Evolutionary conservation across 805 yeast genomes (phyloP).

Genomic region (Candida silvatica): DNA sequence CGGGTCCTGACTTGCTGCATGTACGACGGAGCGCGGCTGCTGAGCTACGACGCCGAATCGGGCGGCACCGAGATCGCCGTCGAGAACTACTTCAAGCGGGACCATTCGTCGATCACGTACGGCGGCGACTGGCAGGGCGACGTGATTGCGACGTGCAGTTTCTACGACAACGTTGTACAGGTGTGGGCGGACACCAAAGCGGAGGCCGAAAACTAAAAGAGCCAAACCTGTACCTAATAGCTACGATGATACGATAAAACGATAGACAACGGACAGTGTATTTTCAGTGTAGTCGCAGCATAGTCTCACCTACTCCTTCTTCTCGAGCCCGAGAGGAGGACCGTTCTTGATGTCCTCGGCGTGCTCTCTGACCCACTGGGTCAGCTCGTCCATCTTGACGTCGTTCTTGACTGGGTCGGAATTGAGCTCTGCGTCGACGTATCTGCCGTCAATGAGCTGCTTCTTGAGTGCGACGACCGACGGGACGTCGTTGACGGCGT

Average conservation of each 20-base stretch:
- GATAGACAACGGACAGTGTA: too few species aligned
- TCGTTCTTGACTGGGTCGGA: conserved; percentile 20
- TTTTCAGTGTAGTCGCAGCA: too few species aligned
- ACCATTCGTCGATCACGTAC: conserved; percentile 89
- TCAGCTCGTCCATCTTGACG: conserved; percentile 35
- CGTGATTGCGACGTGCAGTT: conserved; percentile 73
- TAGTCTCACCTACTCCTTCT: too few species aligned
- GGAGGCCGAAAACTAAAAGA: too few species aligned
- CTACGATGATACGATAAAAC: too few species aligned
- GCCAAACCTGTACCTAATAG: too few species aligned
- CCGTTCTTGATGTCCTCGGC: conserved; percentile 22
- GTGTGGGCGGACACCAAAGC: too few species aligned
- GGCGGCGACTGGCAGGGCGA: conserved; percentile 83
- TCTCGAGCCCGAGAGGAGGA: neutral
- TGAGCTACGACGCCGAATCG: conserved; percentile 28
- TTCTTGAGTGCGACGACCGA: conserved; percentile 58
- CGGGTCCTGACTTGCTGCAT: conserved; percentile 76
- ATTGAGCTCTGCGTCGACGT: conserved; percentile 22
- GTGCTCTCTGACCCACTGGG: conserved; percentile 34
- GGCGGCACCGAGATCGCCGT: conserved; percentile 20
- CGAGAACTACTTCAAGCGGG: conserved; percentile 43
- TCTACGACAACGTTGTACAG: conserved; percentile 80
- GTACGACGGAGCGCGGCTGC: conserved; percentile 87
- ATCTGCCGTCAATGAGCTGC: conserved; percentile 45
- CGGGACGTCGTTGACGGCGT: conserved; percentile 48